These are phyloP conservation scores for Podaxis sp. DNA, from an alignment of 768 basidiomycete species.

Conservation along the genomic window DNA sequence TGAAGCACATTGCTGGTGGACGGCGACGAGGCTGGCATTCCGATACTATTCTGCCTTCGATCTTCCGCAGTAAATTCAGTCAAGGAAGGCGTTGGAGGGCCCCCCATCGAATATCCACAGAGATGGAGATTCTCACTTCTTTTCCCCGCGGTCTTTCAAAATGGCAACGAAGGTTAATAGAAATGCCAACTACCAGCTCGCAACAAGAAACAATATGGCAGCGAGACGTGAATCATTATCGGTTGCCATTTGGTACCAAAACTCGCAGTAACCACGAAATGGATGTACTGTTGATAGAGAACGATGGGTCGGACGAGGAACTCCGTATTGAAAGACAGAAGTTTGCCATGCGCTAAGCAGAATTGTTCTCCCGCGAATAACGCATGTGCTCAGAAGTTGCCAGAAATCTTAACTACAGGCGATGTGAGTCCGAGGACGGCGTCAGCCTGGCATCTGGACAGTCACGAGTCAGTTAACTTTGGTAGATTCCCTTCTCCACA, in stretches of 20 bases:
- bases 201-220: background rate
- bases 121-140: background rate
- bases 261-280: too few species aligned
- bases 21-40: background rate
- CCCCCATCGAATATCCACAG: background rate
- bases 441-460: background rate
- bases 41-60: background rate
- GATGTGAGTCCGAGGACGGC: background rate
- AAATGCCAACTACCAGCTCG: background rate
- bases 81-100: background rate
- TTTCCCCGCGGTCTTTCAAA: constrained; percentile 7
- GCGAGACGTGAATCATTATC: too few species aligned
- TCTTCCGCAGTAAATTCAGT: background rate
- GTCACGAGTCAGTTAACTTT: background rate
- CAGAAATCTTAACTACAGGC: too few species aligned
- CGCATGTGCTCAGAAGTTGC: background rate
- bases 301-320: background rate
- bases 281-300: too few species aligned
- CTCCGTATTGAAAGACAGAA: background rate
- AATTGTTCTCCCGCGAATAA: constrained; percentile 10
- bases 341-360: background rate
- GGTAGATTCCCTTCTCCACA: background rate
- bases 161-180: background rate
- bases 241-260: too few species aligned
- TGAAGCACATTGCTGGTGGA: too few species aligned